Evolutionary conservation across 139 green algal species (phyloP).

Genomic region (Bryopsis sp.): DNA sequence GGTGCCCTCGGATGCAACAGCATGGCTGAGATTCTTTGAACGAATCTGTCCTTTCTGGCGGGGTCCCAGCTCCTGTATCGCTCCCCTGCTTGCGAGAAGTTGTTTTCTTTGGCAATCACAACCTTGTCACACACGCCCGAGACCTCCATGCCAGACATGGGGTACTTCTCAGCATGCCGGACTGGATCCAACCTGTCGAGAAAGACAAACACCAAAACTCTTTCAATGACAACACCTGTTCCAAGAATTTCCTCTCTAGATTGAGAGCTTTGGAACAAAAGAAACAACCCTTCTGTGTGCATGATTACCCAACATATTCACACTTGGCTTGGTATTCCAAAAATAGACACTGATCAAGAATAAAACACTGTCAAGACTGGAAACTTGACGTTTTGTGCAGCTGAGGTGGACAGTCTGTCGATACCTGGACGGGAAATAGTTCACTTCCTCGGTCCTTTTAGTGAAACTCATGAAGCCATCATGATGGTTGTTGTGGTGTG

Average conservation of each 20-base stretch:
- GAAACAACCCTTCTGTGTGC: no score
- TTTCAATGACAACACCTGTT: no score
- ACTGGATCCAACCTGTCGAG: conserved; percentile 64
- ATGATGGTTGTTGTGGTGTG: conserved; percentile 94
- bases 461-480: conserved; percentile 97
- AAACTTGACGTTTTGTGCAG: no score
- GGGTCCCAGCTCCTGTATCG: conserved; percentile 67
- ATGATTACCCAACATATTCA: no score
- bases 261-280: no score
- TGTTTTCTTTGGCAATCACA: conserved; percentile 91
- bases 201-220: no score
- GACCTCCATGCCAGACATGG: conserved; percentile 39
- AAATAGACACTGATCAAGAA: no score
- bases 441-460: conserved; percentile 85
- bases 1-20: conserved; percentile 56
- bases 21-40: conserved; percentile 56
- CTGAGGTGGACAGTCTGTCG: no score
- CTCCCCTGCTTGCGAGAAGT: conserved; percentile 69
- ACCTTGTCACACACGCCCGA: conserved; percentile 63
- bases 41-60: conserved; percentile 69
- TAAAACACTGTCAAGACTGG: no score
- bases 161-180: conserved; percentile 64
- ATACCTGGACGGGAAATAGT: conserved; percentile 92
- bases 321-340: no score
- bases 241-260: no score